A percentile compares a stretch with the other conserved stretches of the same genome.
These are phyloP conservation scores for slime mould (Dictyostelium discoideum) DNA, from an alignment of 78 protist genomes.

Conservation along the genomic window dicty_2.7 NC_007088.5:3844001-3844500, in stretches of 20 bases:
- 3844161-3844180: not conserved
- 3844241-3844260: not conserved
- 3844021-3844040: conserved; percentile 8
- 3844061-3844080: no score
- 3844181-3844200: not conserved
- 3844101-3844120: not conserved
- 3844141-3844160: not conserved
- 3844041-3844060: not conserved
- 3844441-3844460: not conserved
- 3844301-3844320: not conserved
- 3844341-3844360: not conserved
- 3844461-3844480: not conserved
- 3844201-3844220: not conserved
- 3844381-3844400: not conserved
- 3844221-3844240: not conserved
- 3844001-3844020: not conserved
- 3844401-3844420: not conserved
- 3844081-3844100: not conserved
- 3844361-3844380: not conserved
- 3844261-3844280: not conserved
- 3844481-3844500: not conserved
- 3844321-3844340: not conserved
- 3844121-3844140: not conserved
- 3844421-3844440: not conserved
- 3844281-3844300: not conserved